Evolutionary conservation across 805 yeast species (phyloP).

Genomic region (Suhomyces faveliae): DNA sequence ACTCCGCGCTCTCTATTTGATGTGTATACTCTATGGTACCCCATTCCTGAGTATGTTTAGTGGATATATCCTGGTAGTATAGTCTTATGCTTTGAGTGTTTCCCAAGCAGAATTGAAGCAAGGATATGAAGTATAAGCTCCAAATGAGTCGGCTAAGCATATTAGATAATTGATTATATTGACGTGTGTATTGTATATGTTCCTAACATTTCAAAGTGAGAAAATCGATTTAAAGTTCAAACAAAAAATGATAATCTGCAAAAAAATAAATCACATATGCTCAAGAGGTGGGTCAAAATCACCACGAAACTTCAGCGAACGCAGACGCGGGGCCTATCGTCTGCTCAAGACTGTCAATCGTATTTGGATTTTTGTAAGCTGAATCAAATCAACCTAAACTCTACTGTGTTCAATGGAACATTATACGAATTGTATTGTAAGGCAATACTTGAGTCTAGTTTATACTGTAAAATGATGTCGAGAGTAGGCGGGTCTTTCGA

Average conservation of each 20-base stretch:
- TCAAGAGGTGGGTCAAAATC: neutral
- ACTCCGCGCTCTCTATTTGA: slow-evolving; percentile 8
- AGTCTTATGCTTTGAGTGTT: neutral
- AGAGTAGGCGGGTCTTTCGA: slow-evolving; percentile 58
- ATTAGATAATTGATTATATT: neutral
- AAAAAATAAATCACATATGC: neutral
- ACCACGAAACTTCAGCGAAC: neutral
- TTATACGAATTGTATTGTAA: slow-evolving; percentile 50
- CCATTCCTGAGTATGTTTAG: slow-evolving; percentile 9
- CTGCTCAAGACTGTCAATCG: slow-evolving; percentile 24
- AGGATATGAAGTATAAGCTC: neutral
- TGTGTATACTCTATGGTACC: slow-evolving; percentile 15
- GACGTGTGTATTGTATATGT: neutral
- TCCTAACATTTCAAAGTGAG: neutral
- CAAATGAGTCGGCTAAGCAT: neutral
- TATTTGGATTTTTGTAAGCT: slow-evolving; percentile 30
- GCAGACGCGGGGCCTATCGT: neutral
- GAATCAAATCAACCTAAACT: slow-evolving; percentile 18
- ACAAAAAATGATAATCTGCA: neutral
- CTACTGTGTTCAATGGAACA: slow-evolving; percentile 55
- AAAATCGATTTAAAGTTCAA: neutral
- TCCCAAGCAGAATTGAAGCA: neutral
- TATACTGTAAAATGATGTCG: slow-evolving; percentile 36
- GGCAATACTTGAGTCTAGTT: slow-evolving; percentile 34
- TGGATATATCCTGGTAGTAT: neutral